Base-by-base conservation (phyloP, 331 rosid genomes). In the Cydonia oblonga region DNA sequence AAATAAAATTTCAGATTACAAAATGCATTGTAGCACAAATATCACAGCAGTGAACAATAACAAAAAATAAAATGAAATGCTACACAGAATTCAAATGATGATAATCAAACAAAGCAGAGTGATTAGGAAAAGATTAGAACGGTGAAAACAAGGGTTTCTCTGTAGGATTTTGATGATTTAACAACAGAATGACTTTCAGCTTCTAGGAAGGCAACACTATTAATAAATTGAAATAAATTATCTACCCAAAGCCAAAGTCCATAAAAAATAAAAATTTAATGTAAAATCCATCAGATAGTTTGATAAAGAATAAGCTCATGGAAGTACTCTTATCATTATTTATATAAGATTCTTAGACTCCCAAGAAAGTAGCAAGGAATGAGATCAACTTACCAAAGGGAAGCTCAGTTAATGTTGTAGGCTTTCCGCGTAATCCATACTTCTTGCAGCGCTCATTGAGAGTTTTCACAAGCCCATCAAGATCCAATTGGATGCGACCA, bases 401-500 rank as follows among this genome's bases (percentile, higher is more conserved):
- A 81, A 95, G 97, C 84, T 95, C 99, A 76, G 86, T 82, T 69
- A 95, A 77, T 69, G 96, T 88, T 40, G 82, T 81, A 70, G 99
- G 96, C 84, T 89, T 95, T 61, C 90, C 86, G 30, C 85, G 92
- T 79, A 95, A 83, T 61, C 97, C 99, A 70, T 91, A 91, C 72
- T 81, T 87, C 91, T 95, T 95, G 92, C 99, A 95, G 29, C 92
- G 93, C 69, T 89, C 96, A 80, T 89, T 95, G 65, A 95, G 85
- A 62, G 87, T 77, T 38, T 38, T 38, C 42, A 38, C 42, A 38
- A 38, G 42, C 42, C 42, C 42, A 38, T 38, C 42, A 38, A 38
- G 42, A 38, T 38, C 42, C 42, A 38, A 38, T 38, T 38, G 42
- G 42, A 38, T 38, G 42, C 42, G 42, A 38, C 3, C 42, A 38